Evolutionary conservation across 2,329 filamentous ascomycete species (phyloP).

Genomic region (Capronia americana): DNA sequence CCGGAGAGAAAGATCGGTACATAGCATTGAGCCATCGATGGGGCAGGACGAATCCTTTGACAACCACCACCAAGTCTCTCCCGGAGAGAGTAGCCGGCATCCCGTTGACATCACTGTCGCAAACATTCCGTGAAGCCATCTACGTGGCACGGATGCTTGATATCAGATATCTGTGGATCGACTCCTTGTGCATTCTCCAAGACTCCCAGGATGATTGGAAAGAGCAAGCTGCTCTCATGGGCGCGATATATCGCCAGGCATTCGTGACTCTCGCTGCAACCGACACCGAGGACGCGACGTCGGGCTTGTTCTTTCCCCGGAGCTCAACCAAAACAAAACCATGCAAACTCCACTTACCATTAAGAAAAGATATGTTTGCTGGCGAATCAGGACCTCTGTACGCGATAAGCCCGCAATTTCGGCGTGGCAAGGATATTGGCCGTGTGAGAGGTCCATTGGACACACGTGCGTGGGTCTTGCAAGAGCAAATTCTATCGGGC

Average conservation of each 20-base stretch:
- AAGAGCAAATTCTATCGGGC: conserved; percentile 1
- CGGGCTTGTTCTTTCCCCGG: not conserved
- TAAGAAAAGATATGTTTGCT: not conserved
- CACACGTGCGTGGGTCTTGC: conserved; percentile 3
- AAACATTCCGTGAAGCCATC: not conserved
- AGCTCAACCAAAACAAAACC: not conserved
- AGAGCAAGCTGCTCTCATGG: not conserved
- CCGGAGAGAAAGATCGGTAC: not conserved
- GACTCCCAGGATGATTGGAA: not conserved
- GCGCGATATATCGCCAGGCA: conserved; percentile 1
- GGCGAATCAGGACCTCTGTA: not conserved
- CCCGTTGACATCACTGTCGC: not conserved
- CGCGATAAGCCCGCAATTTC: not conserved
- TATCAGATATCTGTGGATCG: conserved; percentile 2
- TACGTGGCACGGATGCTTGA: not conserved
- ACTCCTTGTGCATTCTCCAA: not conserved
- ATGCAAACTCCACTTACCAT: not conserved
- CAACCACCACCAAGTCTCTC: not conserved
- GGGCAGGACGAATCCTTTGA: not conserved
- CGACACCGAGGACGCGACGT: not conserved
- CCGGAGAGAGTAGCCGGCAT: not conserved
- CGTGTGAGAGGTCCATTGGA: not conserved
- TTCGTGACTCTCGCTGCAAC: not conserved
- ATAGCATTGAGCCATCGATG: not conserved
- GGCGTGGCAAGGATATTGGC: not conserved